Base-by-base conservation (phyloP, 2,329 filamentous ascomycete species). In the Cucurbitaria berberidis region DNA sequence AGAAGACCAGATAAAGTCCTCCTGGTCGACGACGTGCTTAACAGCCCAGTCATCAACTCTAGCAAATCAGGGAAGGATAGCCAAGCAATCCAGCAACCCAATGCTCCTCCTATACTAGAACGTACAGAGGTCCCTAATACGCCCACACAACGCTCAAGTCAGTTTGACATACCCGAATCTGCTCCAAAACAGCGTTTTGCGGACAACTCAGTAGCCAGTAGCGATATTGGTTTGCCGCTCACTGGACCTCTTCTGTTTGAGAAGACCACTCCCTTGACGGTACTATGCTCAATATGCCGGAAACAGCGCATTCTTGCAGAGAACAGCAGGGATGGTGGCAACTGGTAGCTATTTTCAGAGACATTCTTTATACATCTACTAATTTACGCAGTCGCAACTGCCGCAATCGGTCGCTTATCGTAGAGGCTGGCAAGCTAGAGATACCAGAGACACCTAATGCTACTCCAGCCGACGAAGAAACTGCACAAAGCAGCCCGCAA, bases 381-480 rank as follows among this genome's bases (percentile, higher is more conserved):
- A 18, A 38, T 22, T 38, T 10, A 11, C 16, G 24, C 34, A 62
- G 57, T 36, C 43, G 26, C 5, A 38, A 18, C 10, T 64, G 61
- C 44, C 60, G 42, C n/a, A 55, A 27, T 16, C 51, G 26, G 30
- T 48, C 32, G 13, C 40, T n/a, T 11, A 38, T 50, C 13, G 22
- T 30, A 8, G 27, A 45, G 11, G 32, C 15, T 21, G 38, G 34
- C 3, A 49, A 30, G 18, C 24, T 45, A n/a, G 60, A 60, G 10
- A 64, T 63, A 51, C 60, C 52, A 5, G 62, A 66, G 18, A 60
- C 62, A 8, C 60, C 63, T 5, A 41, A 54, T 27, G 27, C 35
- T 13, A 27, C 35, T 43, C 13, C 43, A n/a, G 19, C 19, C 6
- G 19, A 7, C 22, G 21, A 44, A 4, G 35, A 15, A 34, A n/a